phyloP scores from a whole-genome alignment of 2,329 filamentous ascomycete species.

The Domatiomyces globalis region DNA sequence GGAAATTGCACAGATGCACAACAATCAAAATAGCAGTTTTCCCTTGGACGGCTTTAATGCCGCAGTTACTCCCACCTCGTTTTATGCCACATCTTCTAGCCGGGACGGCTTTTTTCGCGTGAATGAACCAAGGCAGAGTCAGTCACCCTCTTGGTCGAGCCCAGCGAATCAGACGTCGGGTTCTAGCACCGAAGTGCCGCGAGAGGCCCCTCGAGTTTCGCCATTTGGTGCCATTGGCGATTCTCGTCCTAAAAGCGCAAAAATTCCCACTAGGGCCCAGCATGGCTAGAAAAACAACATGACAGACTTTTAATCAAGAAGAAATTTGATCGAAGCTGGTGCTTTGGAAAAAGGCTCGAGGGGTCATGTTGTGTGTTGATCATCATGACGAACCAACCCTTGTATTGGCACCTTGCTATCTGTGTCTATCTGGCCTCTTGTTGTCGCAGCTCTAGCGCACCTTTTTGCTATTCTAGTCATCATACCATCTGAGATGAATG shows the following conservation, averaged over 20 bases:
- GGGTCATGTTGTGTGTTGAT: background rate
- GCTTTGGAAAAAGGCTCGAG: background rate
- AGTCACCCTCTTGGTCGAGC: slow-evolving; percentile 6
- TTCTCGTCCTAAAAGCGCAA: slow-evolving; percentile 10
- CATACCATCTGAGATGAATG: slow-evolving; percentile 15
- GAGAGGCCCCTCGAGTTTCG: slow-evolving; percentile 6
- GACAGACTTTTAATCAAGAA: background rate
- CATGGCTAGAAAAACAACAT: slow-evolving; percentile 22
- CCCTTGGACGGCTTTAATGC: background rate
- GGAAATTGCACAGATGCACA: background rate
- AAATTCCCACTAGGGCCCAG: slow-evolving; percentile 36
- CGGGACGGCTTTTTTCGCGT: background rate
- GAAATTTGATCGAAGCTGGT: background rate
- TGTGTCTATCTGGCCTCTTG: background rate
- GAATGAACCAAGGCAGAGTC: slow-evolving; percentile 3
- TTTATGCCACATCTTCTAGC: background rate
- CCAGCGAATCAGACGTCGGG: slow-evolving; percentile 1
- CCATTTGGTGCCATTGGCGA: slow-evolving; percentile 30
- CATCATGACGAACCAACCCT: background rate
- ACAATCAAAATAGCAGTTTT: background rate
- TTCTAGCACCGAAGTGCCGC: slow-evolving; percentile 1
- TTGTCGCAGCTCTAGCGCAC: slow-evolving; percentile 4
- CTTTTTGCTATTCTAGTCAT: slow-evolving; percentile 7
- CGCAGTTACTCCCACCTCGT: background rate
- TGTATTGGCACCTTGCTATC: background rate